Base-by-base conservation (phyloP, 345 rosid species). In the Linum tenue region DNA sequence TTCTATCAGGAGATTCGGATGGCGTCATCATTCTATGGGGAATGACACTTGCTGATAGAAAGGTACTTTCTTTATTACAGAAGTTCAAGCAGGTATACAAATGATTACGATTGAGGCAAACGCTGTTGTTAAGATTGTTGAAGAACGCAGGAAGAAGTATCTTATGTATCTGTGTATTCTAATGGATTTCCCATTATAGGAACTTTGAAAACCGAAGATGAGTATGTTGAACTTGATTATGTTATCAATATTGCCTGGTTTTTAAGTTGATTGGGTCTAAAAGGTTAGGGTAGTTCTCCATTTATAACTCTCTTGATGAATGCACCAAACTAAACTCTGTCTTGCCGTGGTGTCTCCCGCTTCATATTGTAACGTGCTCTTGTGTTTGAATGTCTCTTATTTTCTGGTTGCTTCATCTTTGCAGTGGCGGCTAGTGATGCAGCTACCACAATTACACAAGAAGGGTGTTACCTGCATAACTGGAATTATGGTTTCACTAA, bases 401-500 rank as follows among this genome's bases (percentile, higher is more conserved):
- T 39, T 51, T 22, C 60, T 37, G 53, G 56, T 50, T 65, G 43
- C 39, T 66, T 58, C 12, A 48, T 51, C 50, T 69, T 77, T 50
- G 42, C 84, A 88, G 92, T 92, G 97, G 94, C 80, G 76, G 72
- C 80, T 78, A 79, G 87, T 84, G 66, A 68, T 82, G 67, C 87
- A 82, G 66, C 66, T 90, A 62, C 95, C 95, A 53, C 81, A 56
- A 68, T 85, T 85, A 63, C 98, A 92, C 74, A 86, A 80, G 81
- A 92, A 90, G 83, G 95, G 98, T 67, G 84, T 90, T 55, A 82
- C 96, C 16, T 92, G 96, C 79, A 81, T 92, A 44, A 72, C 86
- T 1, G 92, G 88, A 40, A 79, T 78, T 67, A 76, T 88, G 82
- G 63, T 85, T 77, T 88, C 96, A 60, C 77, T 80, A 76, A 80